Evolutionary conservation across 176 grass and related monocot species (phyloP).

Genomic region (Carex cristatella): DNA sequence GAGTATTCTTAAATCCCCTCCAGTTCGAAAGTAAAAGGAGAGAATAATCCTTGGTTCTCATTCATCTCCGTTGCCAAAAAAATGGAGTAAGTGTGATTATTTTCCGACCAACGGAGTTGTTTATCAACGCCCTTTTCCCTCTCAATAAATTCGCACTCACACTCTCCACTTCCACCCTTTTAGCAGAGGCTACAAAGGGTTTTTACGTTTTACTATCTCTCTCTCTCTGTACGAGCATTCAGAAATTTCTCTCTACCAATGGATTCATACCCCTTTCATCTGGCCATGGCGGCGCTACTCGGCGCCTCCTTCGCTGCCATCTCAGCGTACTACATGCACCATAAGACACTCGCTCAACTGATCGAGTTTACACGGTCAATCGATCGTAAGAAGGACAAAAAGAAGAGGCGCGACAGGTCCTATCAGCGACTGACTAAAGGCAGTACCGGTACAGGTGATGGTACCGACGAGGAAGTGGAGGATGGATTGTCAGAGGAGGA

Average conservation of each 20-base stretch:
- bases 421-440: constrained; percentile 22
- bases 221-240: background rate
- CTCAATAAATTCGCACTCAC: background rate
- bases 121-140: background rate
- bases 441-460: background rate
- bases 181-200: too few relatives aligned
- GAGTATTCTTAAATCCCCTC: background rate
- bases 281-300: constrained; percentile 72
- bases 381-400: constrained; percentile 37
- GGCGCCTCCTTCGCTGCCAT: constrained; percentile 82
- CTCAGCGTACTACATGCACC: constrained; percentile 92
- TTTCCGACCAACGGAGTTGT: background rate
- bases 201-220: background rate
- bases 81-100: background rate
- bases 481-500: background rate
- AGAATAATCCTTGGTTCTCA: background rate
- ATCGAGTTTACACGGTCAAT: constrained; percentile 67
- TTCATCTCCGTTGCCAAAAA: background rate
- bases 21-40: background rate
- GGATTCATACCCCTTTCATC: constrained; percentile 70
- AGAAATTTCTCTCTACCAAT: constrained; percentile 16
- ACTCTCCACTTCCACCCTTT: too few relatives aligned
- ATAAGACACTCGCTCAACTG: constrained; percentile 66
- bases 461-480: constrained; percentile 10
- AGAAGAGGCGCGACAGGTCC: constrained; percentile 15